phyloP scores from a whole-genome alignment of 345 rosid species.

The Erodium maritimum region DNA sequence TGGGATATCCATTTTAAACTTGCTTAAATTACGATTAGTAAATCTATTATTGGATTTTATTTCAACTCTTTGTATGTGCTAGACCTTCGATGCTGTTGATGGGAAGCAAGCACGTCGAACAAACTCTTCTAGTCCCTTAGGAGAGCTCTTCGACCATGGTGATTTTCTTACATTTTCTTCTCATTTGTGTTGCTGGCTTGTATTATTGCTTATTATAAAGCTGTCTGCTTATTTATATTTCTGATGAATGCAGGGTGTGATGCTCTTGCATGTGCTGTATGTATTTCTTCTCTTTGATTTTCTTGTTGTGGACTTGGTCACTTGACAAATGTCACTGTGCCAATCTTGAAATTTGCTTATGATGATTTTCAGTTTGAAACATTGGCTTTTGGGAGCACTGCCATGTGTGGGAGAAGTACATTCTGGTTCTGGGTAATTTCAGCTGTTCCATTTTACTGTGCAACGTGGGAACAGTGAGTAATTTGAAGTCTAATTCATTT shows the following conservation, averaged over 20 bases:
- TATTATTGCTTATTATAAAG: neutral
- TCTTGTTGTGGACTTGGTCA: conserved; percentile 1
- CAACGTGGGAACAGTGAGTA: conserved; percentile 95
- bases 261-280: conserved; percentile 99
- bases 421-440: conserved; percentile 98
- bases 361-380: conserved; percentile 51
- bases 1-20: neutral
- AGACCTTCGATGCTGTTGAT: conserved; percentile 99
- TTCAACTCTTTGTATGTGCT: conserved; percentile 4
- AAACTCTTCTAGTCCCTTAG: conserved; percentile 75
- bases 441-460: conserved; percentile 86
- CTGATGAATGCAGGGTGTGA: conserved; percentile 62
- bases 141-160: conserved; percentile 97
- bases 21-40: neutral
- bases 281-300: conserved; percentile 14
- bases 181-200: neutral
- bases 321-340: neutral
- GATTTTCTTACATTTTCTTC: conserved; percentile 4
- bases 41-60: conserved; percentile 1
- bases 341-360: conserved; percentile 5
- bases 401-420: conserved; percentile 80
- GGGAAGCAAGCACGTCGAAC: conserved; percentile 98
- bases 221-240: neutral
- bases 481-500: conserved; percentile 3
- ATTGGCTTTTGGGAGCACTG: conserved; percentile 88